Evolutionary conservation across 2,329 filamentous ascomycete species (phyloP), one percentile per base, ranked within the genome.

Genomic region (Didymella arachidicola): DNA sequence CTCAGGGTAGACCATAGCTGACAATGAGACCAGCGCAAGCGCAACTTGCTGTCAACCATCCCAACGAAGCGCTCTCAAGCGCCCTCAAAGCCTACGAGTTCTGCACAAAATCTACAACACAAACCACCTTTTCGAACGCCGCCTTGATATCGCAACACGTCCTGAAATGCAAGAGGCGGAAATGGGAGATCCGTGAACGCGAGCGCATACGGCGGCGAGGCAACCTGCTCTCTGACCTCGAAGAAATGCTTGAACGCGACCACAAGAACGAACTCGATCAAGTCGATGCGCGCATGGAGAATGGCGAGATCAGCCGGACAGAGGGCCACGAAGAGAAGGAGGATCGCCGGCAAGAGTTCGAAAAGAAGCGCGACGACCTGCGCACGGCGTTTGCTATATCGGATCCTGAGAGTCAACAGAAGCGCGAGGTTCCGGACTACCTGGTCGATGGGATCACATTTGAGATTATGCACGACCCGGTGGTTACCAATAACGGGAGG

Each of bases 111-210:
- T 81, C 61, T 79, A 50, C 80, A 22, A 82, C 80, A 19, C 84
- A 86, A 70, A 89, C 88, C 72, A 59, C 56, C 27, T 59, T 59
- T 41, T 86, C 85, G 59, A 89, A 89, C 36, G 85, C 94, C 0
- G 82, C 86, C 22, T 85, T 88, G 22, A 86, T 97, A 43, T 93
- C 90, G 0, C 81, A 83, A 16, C 85, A 90, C 16, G 91, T 97
- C 0, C 81, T 97, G 22, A 83, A 84, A 57, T 92, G 91, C 71
- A 96, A 96, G 78, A 94, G 94, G 77, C 88, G 89, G 63, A 87
- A 91, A 38, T 98, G 95, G 92, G 90, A 94, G 34, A 84, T 86
- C 11, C 81, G 82, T 64, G 94, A 98, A 75, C 82, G 81, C 54
- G 80, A 82, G 34, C 82, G 90, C 1, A 70, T 82, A 25, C 81